Percentiles rank a stretch among this genome's conserved stretches.
Evolutionary conservation across 768 basidiomycete species (phyloP).

Genomic region (Ramaria sp.): DNA sequence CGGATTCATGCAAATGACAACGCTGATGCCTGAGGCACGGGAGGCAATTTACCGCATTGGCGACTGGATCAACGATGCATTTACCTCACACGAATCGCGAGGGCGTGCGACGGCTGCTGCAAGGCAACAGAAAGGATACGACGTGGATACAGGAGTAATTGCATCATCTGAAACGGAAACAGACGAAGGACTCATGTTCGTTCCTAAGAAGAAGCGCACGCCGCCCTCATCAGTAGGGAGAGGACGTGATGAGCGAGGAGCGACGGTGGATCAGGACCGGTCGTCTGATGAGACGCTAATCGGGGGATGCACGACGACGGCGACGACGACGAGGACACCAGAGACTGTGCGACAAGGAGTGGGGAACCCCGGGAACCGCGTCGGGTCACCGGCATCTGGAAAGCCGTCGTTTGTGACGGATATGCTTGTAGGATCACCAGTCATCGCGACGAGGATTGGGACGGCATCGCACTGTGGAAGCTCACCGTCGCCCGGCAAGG

Average conservation of each 20-base stretch:
- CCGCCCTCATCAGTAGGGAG: conserved; percentile 10
- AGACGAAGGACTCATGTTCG: conserved; percentile 66
- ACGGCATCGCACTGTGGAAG: conserved; percentile 5
- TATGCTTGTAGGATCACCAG: neutral
- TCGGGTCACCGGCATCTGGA: neutral
- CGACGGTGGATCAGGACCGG: conserved; percentile 13
- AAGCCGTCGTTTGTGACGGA: neutral
- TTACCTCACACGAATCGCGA: conserved; percentile 26
- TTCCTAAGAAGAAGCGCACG: conserved; percentile 40
- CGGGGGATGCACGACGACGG: conserved; percentile 16
- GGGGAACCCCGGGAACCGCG: neutral
- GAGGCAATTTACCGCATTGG: conserved; percentile 73
- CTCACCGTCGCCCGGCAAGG: neutral
- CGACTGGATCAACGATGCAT: conserved; percentile 84
- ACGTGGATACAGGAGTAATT: conserved; percentile 29
- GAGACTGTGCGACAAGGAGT: neutral
- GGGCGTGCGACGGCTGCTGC: conserved; percentile 14
- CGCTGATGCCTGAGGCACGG: conserved; percentile 73
- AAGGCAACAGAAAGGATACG: conserved; percentile 14
- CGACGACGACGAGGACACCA: conserved; percentile 12
- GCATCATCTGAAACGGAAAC: conserved; percentile 39
- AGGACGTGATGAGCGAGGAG: neutral
- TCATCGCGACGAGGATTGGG: neutral
- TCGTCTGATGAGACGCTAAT: conserved; percentile 15
- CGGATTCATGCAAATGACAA: conserved; percentile 92